Evolutionary conservation across 2,329 filamentous ascomycete genomes (phyloP), one percentile per base, ranked within the genome.

Genomic region (Epichloe uncinata): DNA sequence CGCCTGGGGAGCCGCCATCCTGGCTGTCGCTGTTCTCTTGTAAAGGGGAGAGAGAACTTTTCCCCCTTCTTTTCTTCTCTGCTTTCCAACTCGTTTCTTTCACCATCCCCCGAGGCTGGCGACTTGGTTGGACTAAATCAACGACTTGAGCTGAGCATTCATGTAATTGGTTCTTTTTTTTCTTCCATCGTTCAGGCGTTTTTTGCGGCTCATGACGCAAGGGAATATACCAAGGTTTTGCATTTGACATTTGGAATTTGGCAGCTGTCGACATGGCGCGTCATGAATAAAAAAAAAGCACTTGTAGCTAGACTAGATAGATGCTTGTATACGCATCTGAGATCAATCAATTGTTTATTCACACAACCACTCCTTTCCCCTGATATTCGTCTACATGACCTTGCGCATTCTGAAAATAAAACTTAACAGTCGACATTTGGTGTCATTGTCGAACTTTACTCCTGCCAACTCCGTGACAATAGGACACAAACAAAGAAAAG

Each of bases 11-110:
- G 47, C 57, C 30, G 61, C 54, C 22, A 57, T 55, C 54, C 49
- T 66, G 46, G 53, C 59, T 40, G 51, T 58, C 41, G 59, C 56
- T 36, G 52, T 54, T 40, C 48, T 64, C 51, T 49, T 64, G 47
- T 66, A 57, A 59, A 12, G 11, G 33, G 33, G 48, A 22, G 22
- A 20, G 13, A 30, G 22, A 18, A 18, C 22, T 9, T 22, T 20
- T n/a, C 38, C n/a, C 13, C 22, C 3, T 6, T 36, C 0, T 36
- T n/a, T n/a, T n/a, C n/a, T n/a, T 36, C 3, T 36, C n/a, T 15
- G 13, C 35, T 7, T 9, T 12, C 35, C 8, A 30, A 3, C 26
- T 30, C 26, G 26, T 34, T 42, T 4, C 13, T 42, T 7, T 48
- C 16, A 12, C 26, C 12, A 12, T 35, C 26, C n/a, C n/a, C 33